Evolutionary conservation across 31 red algal species (phyloP), one percentile per base, ranked within the genome.

Genomic region (Pterothamnion heteromorphum): DNA sequence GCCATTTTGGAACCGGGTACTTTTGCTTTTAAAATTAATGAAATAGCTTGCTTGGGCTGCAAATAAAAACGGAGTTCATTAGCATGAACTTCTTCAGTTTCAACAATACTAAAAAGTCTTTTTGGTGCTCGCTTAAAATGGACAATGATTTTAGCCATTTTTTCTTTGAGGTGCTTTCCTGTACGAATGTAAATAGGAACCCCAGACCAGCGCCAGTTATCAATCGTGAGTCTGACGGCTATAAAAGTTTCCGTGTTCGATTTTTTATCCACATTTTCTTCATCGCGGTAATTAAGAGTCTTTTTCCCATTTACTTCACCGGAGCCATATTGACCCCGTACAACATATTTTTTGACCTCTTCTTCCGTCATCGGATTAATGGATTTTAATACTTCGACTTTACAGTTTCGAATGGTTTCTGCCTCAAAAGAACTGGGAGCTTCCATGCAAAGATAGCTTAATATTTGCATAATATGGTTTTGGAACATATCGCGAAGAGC

Each of bases 1-100:
- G 95, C 88, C 21, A 93, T 96, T 44, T 95, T 98, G 64, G 96
- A 74, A 3, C 96, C 96, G 22, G 96, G 96, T 18, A 94, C 93
- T 91, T 98, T 98, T 44, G 93, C 95, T 34, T 96, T 74, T 74
- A 98, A 97, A 80, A 88, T 92, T 74, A 98, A 43, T 86, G 94
- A 98, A 88, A 98, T 98, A 57, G 95, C 95, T 89, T 98, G 95
- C 89, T 98, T 95, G 28, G 97, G 97, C 92, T 98, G 97, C 35
- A 98, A 93, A 3, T 94, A 90, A 81, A 98, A 95, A 28, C 97
- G 95, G 3, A 98, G 86, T 81, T 96, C 95, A 86, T 98, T 98
- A 41, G 38, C 38, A 41, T 41, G 38, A 82, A 92, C 71, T 57
- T 91, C 92, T 35, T 22, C 36, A 72, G 88, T 92, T 28, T 88